Evolutionary conservation across 2,329 filamentous ascomycete species (phyloP).

Genomic region (Polytolypa hystricis): DNA sequence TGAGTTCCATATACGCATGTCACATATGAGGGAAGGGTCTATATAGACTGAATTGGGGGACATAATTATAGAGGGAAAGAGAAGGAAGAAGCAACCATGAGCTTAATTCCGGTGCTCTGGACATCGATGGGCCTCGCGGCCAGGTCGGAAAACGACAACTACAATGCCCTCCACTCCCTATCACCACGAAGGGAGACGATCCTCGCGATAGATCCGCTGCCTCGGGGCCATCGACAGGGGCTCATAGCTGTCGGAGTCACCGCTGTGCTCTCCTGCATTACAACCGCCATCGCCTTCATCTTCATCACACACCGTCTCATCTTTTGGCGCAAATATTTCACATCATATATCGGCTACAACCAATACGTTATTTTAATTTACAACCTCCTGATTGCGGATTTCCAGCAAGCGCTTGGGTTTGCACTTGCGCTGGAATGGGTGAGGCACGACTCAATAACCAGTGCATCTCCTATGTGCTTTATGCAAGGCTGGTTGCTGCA

Average conservation of each 20-base stretch:
- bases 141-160: not conserved
- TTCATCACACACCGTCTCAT: slow-evolving; percentile 44
- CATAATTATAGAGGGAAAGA: no score
- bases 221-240: slow-evolving; percentile 26
- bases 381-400: slow-evolving; percentile 42
- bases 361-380: slow-evolving; percentile 45
- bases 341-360: slow-evolving; percentile 42
- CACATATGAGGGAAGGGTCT: no score
- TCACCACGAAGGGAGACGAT: slow-evolving; percentile 5
- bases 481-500: slow-evolving; percentile 43
- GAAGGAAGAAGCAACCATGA: slow-evolving; percentile 1
- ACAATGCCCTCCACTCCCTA: not conserved
- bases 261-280: slow-evolving; percentile 37
- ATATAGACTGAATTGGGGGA: no score
- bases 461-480: slow-evolving; percentile 36
- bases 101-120: not conserved
- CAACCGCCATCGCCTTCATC: slow-evolving; percentile 31
- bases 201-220: slow-evolving; percentile 24
- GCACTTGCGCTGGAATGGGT: slow-evolving; percentile 40
- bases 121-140: not conserved
- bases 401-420: slow-evolving; percentile 43
- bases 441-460: slow-evolving; percentile 31
- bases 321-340: slow-evolving; percentile 39
- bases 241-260: slow-evolving; percentile 38
- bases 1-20: no score